A percentile compares a stretch with the other conserved stretches of the same genome.
Conservation (phyloP, 2,329 filamentous ascomycete genomes). For the Apiospora koreana region DNA sequence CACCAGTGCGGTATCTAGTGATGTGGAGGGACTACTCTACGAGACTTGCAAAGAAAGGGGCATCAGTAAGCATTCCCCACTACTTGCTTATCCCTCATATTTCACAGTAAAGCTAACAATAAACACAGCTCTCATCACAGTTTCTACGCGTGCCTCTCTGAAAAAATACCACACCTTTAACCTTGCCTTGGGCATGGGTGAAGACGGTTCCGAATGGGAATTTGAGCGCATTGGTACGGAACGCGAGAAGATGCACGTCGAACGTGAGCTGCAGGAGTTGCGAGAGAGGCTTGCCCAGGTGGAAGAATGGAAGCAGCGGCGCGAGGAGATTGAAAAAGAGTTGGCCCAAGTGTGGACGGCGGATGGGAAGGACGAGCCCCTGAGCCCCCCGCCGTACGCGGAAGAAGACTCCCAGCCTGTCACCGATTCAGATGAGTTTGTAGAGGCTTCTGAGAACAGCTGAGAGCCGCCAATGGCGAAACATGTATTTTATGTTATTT, state of each 20-base stretch:
- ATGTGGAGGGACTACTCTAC: slow-evolving; percentile 92
- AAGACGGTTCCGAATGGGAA: slow-evolving; percentile 84
- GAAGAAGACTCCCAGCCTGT: slow-evolving; percentile 10
- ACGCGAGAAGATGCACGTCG: slow-evolving; percentile 88
- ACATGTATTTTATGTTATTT: neutral
- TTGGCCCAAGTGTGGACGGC: slow-evolving; percentile 64
- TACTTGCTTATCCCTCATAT: neutral
- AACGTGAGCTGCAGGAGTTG: slow-evolving; percentile 86
- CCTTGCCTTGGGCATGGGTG: slow-evolving; percentile 78
- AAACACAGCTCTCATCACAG: slow-evolving; percentile 79
- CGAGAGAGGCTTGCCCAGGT: slow-evolving; percentile 79
- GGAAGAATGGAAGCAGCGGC: slow-evolving; percentile 77
- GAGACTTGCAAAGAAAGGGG: slow-evolving; percentile 90
- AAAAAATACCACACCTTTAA: slow-evolving; percentile 97
- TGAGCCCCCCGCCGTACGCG: slow-evolving; percentile 50
- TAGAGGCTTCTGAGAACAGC: slow-evolving; percentile 13
- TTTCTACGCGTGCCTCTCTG: slow-evolving; percentile 89
- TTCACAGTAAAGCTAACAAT: slow-evolving; percentile 17
- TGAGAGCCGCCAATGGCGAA: neutral
- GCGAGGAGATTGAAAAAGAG: slow-evolving; percentile 80
- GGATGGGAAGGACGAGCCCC: slow-evolving; percentile 46
- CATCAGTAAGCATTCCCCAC: slow-evolving; percentile 66
- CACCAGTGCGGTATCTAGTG: slow-evolving; percentile 89
- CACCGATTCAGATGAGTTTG: slow-evolving; percentile 14
- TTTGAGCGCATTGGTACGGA: slow-evolving; percentile 93